Conservation (phyloP, 352 stramenopile genomes). For the Pythium oligandrum region DNA sequence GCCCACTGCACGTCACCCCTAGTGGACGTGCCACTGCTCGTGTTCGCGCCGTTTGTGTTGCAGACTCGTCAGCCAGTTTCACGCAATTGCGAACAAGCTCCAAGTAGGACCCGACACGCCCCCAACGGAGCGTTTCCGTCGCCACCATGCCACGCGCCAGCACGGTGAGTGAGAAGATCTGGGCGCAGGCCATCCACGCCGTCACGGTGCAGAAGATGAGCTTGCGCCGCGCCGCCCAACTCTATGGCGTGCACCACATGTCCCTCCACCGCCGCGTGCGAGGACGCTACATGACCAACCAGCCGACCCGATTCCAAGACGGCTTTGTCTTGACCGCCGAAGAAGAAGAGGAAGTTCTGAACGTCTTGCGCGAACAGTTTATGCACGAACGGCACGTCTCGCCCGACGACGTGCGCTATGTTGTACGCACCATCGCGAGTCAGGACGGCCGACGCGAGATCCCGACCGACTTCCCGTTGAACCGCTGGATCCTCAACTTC, state of each 20-base stretch:
- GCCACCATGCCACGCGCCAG: constrained; percentile 23
- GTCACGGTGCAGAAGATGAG: constrained; percentile 63
- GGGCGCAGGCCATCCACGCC: constrained; percentile 60
- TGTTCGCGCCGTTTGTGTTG: no score
- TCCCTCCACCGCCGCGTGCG: constrained; percentile 61
- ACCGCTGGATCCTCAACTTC: constrained; percentile 46
- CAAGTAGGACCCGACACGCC: constrained; percentile 6
- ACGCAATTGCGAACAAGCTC: neutral
- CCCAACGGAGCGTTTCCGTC: neutral
- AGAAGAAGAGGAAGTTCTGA: constrained; percentile 45
- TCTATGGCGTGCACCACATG: constrained; percentile 62
- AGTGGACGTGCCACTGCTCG: no score
- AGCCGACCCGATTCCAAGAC: constrained; percentile 11
- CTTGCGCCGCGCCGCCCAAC: constrained; percentile 46
- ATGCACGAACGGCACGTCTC: constrained; percentile 33
- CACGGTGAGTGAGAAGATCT: constrained; percentile 42
- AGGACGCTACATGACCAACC: constrained; percentile 15
- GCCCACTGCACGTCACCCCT: no score
- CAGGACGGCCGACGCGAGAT: constrained; percentile 34
- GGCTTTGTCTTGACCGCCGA: constrained; percentile 34
- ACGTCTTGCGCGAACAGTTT: constrained; percentile 48
- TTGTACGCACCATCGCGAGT: constrained; percentile 52
- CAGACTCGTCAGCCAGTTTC: no score
- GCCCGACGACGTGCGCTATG: constrained; percentile 48
- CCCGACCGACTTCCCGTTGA: constrained; percentile 37